These are phyloP conservation scores for Penicillium psychrosexuale DNA, from an alignment of 2,329 filamentous ascomycete genomes.

Conservation along the genomic window DNA sequence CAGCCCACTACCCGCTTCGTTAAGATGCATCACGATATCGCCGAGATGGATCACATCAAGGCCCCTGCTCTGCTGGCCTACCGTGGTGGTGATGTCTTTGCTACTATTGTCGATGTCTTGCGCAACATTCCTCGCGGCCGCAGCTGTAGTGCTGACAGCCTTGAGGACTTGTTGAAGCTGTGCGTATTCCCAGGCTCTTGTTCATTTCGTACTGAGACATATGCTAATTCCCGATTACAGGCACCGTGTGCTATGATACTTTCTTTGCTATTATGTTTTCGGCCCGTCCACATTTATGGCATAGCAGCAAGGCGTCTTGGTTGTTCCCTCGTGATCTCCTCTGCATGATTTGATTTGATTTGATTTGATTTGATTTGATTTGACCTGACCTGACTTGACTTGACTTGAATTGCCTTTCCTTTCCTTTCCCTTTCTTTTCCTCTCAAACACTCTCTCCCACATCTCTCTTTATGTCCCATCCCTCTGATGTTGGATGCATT, in stretches of 20 bases:
- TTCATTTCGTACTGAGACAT: not conserved
- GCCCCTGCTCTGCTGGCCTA: constrained; percentile 89
- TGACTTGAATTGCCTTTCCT: not conserved
- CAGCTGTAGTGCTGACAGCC: constrained; percentile 50
- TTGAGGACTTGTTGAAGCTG: constrained; percentile 58
- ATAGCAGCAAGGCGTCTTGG: constrained; percentile 13
- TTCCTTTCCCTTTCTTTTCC: not conserved
- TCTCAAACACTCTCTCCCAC: not conserved
- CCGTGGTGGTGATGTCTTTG: constrained; percentile 83
- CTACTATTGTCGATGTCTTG: constrained; percentile 81
- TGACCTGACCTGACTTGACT: too few species aligned
- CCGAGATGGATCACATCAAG: constrained; percentile 86
- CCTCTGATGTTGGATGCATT: not conserved
- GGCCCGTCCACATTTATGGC: not conserved
- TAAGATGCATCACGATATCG: constrained; percentile 85
- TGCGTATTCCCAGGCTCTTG: constrained; percentile 33
- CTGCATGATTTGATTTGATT: not conserved
- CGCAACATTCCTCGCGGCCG: constrained; percentile 70
- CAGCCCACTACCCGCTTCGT: constrained; percentile 77
- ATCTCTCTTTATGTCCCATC: not conserved
- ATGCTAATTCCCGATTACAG: constrained; percentile 17
- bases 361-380: not conserved
- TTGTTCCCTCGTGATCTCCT: constrained; percentile 2
- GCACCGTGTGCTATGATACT: constrained; percentile 30
- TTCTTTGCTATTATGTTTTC: not conserved